Evolutionary conservation across 495 filamentous ascomycete genomes (phyloP), one percentile per base, ranked within the genome.

Genomic region (Annulohypoxylon bovei): DNA sequence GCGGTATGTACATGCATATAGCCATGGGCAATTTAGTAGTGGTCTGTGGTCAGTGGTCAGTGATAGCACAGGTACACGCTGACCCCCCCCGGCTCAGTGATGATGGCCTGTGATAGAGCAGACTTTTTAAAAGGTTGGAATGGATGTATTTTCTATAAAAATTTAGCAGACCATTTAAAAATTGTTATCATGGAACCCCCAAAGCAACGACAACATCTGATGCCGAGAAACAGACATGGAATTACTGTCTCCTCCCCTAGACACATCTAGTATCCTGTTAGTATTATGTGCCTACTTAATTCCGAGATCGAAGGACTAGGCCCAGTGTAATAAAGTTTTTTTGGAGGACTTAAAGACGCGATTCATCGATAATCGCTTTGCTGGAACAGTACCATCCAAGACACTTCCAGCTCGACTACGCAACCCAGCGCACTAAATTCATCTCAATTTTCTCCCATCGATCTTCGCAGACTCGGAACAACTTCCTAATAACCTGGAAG

Each of bases 251-350:
- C 16, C 40, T 49, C 42, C 32, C 33, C 12, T 49, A 2, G 16
- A 35, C 30, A 33, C 23, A 23, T 30, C 53, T 23, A 18, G 32
- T 18, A 39, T 16, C 67, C 18, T 35, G 50, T 46, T 62, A 6
- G 9, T 59, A 67, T 62, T 33, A 67, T 63, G 55, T 70, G 4
- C 53, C 46, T 28, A 30, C 16, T 50, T n/a, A 50, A 22, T 46
- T 20, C 37, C n/a, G 27, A 22, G 32, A 70, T 60, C 37, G 22
- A 60, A 54, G 54, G 46, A 70, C 22, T 12, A 58, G 27, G 8
- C 44, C 65, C 58, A 57, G 47, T 50, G 6, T 57, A 62, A 62
- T 68, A 62, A 33, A 68, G 27, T 59, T 46, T 44, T 16, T 12
- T 49, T 12, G 12, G 9, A 2, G 23, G 23, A 28, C 28, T 23